Conservation (phyloP, 2,329 filamentous ascomycete species). For the Dothistroma pini region DNA sequence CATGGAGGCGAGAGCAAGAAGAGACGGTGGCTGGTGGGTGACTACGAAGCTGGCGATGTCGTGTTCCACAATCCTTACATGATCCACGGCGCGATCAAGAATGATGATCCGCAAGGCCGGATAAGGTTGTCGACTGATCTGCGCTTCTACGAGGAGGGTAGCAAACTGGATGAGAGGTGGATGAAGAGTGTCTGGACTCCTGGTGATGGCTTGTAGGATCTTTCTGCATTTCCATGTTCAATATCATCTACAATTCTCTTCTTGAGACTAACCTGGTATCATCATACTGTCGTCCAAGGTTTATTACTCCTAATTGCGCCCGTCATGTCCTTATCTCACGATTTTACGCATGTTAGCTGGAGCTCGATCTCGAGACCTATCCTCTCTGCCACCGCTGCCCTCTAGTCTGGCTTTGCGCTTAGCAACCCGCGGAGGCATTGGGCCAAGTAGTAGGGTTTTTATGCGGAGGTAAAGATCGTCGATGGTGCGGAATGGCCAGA, state of each 20-base stretch:
- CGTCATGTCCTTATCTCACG: neutral
- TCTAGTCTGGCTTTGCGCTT: conserved; percentile 4
- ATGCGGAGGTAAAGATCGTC: conserved; percentile 6
- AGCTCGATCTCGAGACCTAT: neutral
- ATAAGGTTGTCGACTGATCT: conserved; percentile 44
- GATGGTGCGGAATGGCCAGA: conserved; percentile 7
- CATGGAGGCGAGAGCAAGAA: conserved; percentile 8
- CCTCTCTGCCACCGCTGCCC: neutral
- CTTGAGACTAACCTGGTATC: neutral
- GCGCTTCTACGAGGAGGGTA: conserved; percentile 39
- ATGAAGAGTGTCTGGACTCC: conserved; percentile 37
- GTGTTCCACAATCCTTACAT: conserved; percentile 46
- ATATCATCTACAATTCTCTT: neutral
- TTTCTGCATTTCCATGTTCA: neutral
- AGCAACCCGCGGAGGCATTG: conserved; percentile 4
- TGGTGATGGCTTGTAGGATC: conserved; percentile 33
- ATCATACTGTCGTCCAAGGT: neutral
- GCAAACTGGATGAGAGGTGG: conserved; percentile 36
- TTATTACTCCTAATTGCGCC: neutral
- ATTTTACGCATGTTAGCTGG: neutral
- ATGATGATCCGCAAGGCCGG: conserved; percentile 38
- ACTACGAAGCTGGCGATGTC: conserved; percentile 54
- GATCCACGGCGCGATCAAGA: conserved; percentile 41
- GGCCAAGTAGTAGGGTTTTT: conserved; percentile 5
- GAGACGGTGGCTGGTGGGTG: conserved; percentile 48